Base-by-base conservation (phyloP, 352 stramenopile genomes). In the Hyphochytrium catenoides region DNA sequence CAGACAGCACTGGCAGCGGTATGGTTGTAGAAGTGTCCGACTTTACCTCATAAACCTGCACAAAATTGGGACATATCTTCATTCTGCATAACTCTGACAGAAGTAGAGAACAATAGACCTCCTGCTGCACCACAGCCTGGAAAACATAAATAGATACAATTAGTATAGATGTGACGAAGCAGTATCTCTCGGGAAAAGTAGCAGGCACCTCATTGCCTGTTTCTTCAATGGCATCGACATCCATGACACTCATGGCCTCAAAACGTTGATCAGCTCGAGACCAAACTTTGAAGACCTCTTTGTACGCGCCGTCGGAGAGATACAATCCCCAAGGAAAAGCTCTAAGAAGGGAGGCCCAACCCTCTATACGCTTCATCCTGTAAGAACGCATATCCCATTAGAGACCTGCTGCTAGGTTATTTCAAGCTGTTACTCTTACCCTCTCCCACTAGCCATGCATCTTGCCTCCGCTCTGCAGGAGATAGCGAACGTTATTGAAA, bases 41-140 rank as follows among this genome's bases (percentile, higher is more conserved):
- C n/a, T n/a, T n/a, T 11, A 93, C 57, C 26, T 84, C 70, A 39
- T 78, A 72, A 26, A 88, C 87, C 16, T 74, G 52, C 4, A 95
- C 61, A 44, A 95, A 95, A 44, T 95, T 94, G 6, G 84, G 85
- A 39, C 78, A 95, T 25, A 89, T 64, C 6, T 68, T 63, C 9
- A 62, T 52, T 25, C 71, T 60, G 0, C 81, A 59, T 12, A 95
- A 49, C 24, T 87, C 64, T 0, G 78, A 92, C 1, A 95, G 51
- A 46, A 95, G 46, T 9, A 88, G 44, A 2, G 82, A 92, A 28
- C 94, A 75, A 3, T 76, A 75, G n/a, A 97, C 63, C 51, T 97
- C 87, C 51, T 88, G 69, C 4, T 64, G 64, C 26, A 95, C 58
- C 18, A 92, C 58, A 39, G 63, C 52, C 65, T 82, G 39, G 4